Base-by-base conservation (phyloP, 2,329 filamentous ascomycete species). In the Cytospora paraplurivora region DNA sequence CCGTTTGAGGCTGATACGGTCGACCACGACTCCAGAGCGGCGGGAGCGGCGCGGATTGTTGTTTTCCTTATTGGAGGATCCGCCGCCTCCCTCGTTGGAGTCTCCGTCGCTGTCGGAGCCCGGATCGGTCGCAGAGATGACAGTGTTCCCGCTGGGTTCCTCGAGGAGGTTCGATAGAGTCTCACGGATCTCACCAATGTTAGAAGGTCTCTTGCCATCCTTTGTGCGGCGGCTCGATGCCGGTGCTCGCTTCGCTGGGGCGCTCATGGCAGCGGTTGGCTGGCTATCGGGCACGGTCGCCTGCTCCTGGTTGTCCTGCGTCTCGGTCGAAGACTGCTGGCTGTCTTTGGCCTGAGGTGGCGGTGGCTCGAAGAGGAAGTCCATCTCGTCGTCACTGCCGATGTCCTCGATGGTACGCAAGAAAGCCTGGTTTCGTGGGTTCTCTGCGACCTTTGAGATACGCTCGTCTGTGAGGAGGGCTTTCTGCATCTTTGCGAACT, bases 401-500 rank as follows among this genome's bases (percentile, higher is more conserved):
- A 85, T 85, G 72, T 97, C 93, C 71, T 97, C 93, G 59, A 99
- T 91, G 7, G 92, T 92, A 68, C 88, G 88, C 69, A 99, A 83
- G 78, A 99, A 99, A 0, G 95, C 95, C 66, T 90, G 85, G 73
- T 93, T 94, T 73, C 94, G 93, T 2, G 91, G 91, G 70, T 96
- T 93, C 73, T 92, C 88, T 38, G 92, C 93, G 67, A 98, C 92
- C 75, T 94, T 93, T 72, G 90, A 92, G 69, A 99, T 87, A 44
- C 92, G 92, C 75, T 97, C 93, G 71, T 98, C 93, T 32, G 91
- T 83, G 54, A 97, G 85, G 10, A 99, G 82, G 7, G 93, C 91
- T 74, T 92, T 93, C 62, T 93, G 90, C 90, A 97, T 96, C 77
- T 92, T 91, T 41, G 90, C 90, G 75, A 96, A 96, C 72, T 97